These are phyloP conservation scores for Microstegium vimineum DNA, from an alignment of 176 grass and related monocot genomes.

Conservation along the genomic window DNA sequence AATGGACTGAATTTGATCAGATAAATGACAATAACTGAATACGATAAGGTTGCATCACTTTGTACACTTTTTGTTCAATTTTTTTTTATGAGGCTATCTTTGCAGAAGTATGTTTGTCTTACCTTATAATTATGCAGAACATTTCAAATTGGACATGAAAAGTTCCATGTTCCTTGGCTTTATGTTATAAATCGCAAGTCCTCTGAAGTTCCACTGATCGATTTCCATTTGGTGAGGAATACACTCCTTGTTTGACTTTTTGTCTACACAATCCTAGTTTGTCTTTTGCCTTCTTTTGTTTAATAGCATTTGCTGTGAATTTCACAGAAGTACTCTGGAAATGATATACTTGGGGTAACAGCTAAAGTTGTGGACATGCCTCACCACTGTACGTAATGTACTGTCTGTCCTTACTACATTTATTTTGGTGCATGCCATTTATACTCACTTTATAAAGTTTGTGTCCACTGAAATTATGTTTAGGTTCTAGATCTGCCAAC, in stretches of 20 bases:
- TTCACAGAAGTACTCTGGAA: conserved; percentile 85
- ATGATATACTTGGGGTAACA: conserved; percentile 88
- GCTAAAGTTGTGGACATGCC: conserved; percentile 97
- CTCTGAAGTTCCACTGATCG: conserved; percentile 87
- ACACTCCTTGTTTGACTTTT: background rate
- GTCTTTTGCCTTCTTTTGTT: background rate
- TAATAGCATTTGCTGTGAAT: conserved; percentile 36
- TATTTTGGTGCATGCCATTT: background rate
- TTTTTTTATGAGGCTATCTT: conserved; percentile 7
- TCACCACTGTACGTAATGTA: conserved; percentile 71
- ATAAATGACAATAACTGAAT: background rate
- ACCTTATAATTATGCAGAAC: conserved; percentile 60
- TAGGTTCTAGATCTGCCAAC: background rate
- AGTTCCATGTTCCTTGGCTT: conserved; percentile 97
- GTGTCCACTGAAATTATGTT: background rate
- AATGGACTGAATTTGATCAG: background rate
- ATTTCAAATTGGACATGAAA: conserved; percentile 97
- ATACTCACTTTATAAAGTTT: background rate
- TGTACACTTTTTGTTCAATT: background rate
- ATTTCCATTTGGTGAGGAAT: conserved; percentile 92
- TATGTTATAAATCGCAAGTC: conserved; percentile 97
- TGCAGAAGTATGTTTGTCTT: conserved; percentile 18
- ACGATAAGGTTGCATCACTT: background rate
- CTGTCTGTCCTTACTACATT: background rate
- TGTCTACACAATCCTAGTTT: conserved; percentile 8